phyloP scores from a whole-genome alignment of 305 asterid species.

The Ilex paraguariensis region DNA sequence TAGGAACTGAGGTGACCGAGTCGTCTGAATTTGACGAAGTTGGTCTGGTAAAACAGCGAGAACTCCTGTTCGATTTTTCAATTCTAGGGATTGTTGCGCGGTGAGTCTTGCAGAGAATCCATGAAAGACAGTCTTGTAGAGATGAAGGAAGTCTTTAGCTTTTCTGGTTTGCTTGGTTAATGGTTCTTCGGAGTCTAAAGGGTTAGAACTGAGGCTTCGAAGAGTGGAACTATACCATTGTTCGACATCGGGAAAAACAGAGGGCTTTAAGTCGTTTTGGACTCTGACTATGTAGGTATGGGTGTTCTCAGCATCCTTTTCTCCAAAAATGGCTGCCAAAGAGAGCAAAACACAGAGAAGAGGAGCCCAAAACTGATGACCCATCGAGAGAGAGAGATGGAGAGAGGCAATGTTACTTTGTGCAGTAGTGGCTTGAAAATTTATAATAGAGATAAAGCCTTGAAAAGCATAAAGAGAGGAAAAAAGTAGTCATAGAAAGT shows the following conservation, averaged over 20 bases:
- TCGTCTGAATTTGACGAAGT: conserved; percentile 59
- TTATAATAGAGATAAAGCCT: no score
- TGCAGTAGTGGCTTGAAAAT: no score
- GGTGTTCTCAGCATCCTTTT: conserved; percentile 7
- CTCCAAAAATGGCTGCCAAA: conserved; percentile 5
- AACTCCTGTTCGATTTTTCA: conserved; percentile 35
- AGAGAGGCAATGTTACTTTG: neutral
- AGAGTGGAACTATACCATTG: conserved; percentile 77
- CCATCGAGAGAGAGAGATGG: conserved; percentile 15
- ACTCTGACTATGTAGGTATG: conserved; percentile 63
- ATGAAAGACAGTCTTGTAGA: conserved; percentile 65
- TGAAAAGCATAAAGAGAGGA: no score
- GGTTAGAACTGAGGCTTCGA: conserved; percentile 28
- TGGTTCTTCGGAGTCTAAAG: conserved; percentile 11
- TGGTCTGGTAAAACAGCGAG: conserved; percentile 59
- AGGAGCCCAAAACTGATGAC: conserved; percentile 1
- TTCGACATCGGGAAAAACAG: conserved; percentile 43
- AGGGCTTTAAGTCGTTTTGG: conserved; percentile 58
- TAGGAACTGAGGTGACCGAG: conserved; percentile 65
- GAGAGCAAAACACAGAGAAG: conserved; percentile 7
- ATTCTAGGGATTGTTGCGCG: conserved; percentile 36
- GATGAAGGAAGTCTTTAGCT: conserved; percentile 37
- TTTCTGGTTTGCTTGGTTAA: neutral
- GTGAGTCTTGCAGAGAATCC: conserved; percentile 70
- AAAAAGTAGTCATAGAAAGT: no score